Percentiles rank a stretch among this genome's conserved stretches.
Conservation (phyloP, 371 early-diverging fungal species). For the Rhizopus sp. region DNA sequence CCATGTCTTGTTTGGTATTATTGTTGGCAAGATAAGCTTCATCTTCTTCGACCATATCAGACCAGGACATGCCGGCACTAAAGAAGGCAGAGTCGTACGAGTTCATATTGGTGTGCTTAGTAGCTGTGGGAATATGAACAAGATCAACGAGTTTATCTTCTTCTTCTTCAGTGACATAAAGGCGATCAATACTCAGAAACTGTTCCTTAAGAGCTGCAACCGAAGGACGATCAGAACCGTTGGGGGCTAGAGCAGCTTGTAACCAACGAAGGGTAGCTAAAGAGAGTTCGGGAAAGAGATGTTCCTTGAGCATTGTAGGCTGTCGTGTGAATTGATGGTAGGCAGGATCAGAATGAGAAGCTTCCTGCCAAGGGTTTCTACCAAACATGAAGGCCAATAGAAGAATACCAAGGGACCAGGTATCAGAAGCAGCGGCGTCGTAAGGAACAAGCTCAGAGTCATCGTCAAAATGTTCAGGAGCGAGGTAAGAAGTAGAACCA, state of each 20-base stretch:
- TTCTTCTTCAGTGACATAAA: conserved; percentile 39
- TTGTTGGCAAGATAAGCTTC: conserved; percentile 1
- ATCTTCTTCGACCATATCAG: conserved; percentile 50
- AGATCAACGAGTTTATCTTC: conserved; percentile 22
- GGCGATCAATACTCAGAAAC: conserved; percentile 26
- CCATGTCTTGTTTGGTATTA: conserved; percentile 2
- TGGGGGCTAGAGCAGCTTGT: conserved; percentile 24
- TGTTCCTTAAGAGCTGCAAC: conserved; percentile 34
- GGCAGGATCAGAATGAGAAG: conserved; percentile 52
- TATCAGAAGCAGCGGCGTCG: conserved; percentile 68
- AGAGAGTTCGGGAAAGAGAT: conserved; percentile 54
- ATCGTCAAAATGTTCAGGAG: conserved; percentile 66
- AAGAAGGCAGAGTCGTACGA: conserved; percentile 50
- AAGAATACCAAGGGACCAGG: conserved; percentile 80
- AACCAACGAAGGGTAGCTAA: conserved; percentile 38
- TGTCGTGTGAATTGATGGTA: conserved; percentile 58
- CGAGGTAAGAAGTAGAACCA: conserved; percentile 73
- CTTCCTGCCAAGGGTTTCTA: conserved; percentile 81
- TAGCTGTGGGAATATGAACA: conserved; percentile 40
- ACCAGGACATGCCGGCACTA: conserved; percentile 43
- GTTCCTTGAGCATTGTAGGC: conserved; percentile 49
- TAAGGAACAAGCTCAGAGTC: conserved; percentile 42
- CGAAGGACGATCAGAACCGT: conserved; percentile 32
- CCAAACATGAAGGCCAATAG: conserved; percentile 75
- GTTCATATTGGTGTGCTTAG: conserved; percentile 26